A percentile compares a stretch with the other conserved stretches of the same genome.
These are phyloP conservation scores for Trematosphaeria pertusa DNA, from an alignment of 2,329 filamentous ascomycete species.

Conservation along the genomic window DNA sequence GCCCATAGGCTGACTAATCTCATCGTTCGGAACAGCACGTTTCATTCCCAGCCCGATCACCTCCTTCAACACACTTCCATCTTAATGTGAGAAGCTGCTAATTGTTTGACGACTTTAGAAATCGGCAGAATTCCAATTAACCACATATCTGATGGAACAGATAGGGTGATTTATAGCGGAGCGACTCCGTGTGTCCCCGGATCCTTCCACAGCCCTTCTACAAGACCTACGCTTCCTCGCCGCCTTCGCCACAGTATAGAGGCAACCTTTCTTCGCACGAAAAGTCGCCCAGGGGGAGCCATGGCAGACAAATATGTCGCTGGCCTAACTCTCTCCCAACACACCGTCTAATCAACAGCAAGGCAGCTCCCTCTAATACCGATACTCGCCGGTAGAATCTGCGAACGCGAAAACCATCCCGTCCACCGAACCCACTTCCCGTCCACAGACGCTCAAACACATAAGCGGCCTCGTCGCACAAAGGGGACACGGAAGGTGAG, in stretches of 20 bases:
- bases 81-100: not conserved
- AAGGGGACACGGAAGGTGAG: too few relatives aligned
- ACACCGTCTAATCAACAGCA: not conserved
- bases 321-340: not conserved
- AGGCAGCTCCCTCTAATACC: not conserved
- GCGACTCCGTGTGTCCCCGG: not conserved
- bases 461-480: too few relatives aligned
- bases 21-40: not conserved
- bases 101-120: too few relatives aligned
- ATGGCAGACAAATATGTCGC: too few relatives aligned
- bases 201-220: not conserved
- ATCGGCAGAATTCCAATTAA: too few relatives aligned
- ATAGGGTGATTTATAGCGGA: not conserved
- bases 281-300: too few relatives aligned
- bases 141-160: not conserved
- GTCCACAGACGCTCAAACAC: too few relatives aligned
- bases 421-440: too few relatives aligned
- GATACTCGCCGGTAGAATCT: not conserved
- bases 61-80: not conserved
- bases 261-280: too few relatives aligned
- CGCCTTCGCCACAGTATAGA: too few relatives aligned
- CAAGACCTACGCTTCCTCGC: not conserved
- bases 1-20: not conserved
- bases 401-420: not conserved
- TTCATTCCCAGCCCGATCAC: not conserved